Percentiles rank a stretch among this genome's conserved stretches.
Evolutionary conservation across 2,329 filamentous ascomycete genomes (phyloP).

Genomic region (Coniochaeta prunicola): DNA sequence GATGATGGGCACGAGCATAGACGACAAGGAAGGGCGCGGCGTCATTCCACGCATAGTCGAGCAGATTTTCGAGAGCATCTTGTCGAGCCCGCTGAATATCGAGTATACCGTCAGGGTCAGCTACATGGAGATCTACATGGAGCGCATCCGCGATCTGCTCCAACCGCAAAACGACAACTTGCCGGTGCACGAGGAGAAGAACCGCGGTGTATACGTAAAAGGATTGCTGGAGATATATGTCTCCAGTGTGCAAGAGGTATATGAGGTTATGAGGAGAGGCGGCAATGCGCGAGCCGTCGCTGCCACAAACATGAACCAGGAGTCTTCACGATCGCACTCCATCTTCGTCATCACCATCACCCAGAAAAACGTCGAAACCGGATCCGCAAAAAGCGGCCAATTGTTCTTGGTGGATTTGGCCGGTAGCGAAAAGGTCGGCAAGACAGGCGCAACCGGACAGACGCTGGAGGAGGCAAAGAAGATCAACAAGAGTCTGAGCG

Average conservation of each 20-base stretch:
- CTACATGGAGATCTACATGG: slow-evolving; percentile 99
- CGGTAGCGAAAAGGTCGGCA: slow-evolving; percentile 96
- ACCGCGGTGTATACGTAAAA: slow-evolving; percentile 92
- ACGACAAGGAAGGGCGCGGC: slow-evolving; percentile 79
- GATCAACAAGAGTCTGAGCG: slow-evolving; percentile 99
- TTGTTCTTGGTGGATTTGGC: slow-evolving; percentile 97
- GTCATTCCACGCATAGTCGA: slow-evolving; percentile 96
- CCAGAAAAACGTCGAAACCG: slow-evolving; percentile 96
- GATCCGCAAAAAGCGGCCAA: slow-evolving; percentile 91
- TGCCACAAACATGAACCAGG: slow-evolving; percentile 98
- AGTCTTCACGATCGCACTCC: slow-evolving; percentile 95
- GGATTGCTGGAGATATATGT: slow-evolving; percentile 92
- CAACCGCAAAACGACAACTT: slow-evolving; percentile 92
- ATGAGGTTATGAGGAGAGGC: slow-evolving; percentile 92
- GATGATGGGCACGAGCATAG: slow-evolving; percentile 96
- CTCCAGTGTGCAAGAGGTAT: slow-evolving; percentile 90
- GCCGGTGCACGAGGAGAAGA: slow-evolving; percentile 97
- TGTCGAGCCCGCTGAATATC: slow-evolving; percentile 85
- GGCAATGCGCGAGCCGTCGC: slow-evolving; percentile 85
- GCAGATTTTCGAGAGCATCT: slow-evolving; percentile 93
- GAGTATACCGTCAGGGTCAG: slow-evolving; percentile 98
- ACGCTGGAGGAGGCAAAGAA: slow-evolving; percentile 98
- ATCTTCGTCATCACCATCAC: slow-evolving; percentile 97
- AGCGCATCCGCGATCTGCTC: slow-evolving; percentile 89
- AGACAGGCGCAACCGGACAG: slow-evolving; percentile 95